phyloP scores from a whole-genome alignment of 768 basidiomycete species.

The Chalciporus piperatus region DNA sequence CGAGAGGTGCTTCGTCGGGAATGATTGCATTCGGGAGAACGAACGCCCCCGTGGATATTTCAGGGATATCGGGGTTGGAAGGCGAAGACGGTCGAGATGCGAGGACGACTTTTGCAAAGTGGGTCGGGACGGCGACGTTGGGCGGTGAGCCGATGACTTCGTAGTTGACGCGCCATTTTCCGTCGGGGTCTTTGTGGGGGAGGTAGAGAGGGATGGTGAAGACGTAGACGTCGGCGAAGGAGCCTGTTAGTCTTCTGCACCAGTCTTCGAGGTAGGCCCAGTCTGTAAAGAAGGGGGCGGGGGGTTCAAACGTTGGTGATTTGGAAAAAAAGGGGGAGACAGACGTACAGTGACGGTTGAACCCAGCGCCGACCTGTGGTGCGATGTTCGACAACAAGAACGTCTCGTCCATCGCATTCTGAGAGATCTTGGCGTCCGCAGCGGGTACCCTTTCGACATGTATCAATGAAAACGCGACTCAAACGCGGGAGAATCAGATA shows the following conservation, averaged over 20 bases:
- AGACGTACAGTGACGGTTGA: slow-evolving; percentile 89
- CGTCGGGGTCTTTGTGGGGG: slow-evolving; percentile 79
- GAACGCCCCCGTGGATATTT: slow-evolving; percentile 89
- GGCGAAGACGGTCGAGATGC: slow-evolving; percentile 74
- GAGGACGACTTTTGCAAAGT: slow-evolving; percentile 95
- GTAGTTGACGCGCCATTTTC: slow-evolving; percentile 91
- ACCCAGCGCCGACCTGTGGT: slow-evolving; percentile 96
- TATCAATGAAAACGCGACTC: not conserved
- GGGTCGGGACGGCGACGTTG: slow-evolving; percentile 90
- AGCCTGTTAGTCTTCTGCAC: slow-evolving; percentile 85
- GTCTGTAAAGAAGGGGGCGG: slow-evolving; percentile 52
- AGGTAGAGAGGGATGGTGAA: slow-evolving; percentile 98
- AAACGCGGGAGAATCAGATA: no score
- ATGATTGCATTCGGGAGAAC: slow-evolving; percentile 95
- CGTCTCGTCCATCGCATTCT: slow-evolving; percentile 95
- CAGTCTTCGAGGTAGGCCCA: slow-evolving; percentile 98
- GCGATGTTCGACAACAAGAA: slow-evolving; percentile 95
- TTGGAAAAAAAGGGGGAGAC: no score
- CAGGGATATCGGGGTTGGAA: slow-evolving; percentile 62
- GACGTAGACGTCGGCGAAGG: slow-evolving; percentile 92
- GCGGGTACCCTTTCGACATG: slow-evolving; percentile 75
- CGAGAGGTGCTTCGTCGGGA: slow-evolving; percentile 76
- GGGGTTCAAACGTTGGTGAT: no score
- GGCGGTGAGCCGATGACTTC: slow-evolving; percentile 95
- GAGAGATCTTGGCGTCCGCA: slow-evolving; percentile 90